phyloP scores from a whole-genome alignment of 73 alveolate species.

The Paramecium sonneborni region DNA sequence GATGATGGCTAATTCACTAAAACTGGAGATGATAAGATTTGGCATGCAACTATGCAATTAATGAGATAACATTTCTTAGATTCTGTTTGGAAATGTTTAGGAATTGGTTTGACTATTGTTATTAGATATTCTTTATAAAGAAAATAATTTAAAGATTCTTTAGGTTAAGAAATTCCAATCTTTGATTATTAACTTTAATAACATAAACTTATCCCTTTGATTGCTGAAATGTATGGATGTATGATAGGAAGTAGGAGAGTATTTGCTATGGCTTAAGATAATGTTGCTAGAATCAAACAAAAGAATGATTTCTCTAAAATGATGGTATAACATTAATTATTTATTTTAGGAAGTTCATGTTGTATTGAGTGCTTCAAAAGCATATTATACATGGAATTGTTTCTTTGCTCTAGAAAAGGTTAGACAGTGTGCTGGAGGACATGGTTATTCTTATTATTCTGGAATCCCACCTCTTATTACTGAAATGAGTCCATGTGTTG shows the following conservation, averaged over 20 bases:
- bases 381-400: constrained; percentile 67
- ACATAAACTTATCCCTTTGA: constrained; percentile 70
- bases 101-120: constrained; percentile 70
- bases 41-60: constrained; percentile 83
- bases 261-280: constrained; percentile 65
- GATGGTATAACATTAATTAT: neutral
- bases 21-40: constrained; percentile 79
- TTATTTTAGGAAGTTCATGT: constrained; percentile 71
- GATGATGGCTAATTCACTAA: constrained; percentile 77
- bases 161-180: constrained; percentile 71
- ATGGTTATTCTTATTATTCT: constrained; percentile 79
- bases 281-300: constrained; percentile 70
- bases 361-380: constrained; percentile 78
- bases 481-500: constrained; percentile 65
- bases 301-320: constrained; percentile 73
- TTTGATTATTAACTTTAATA: constrained; percentile 82
- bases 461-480: constrained; percentile 71
- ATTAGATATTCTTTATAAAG: constrained; percentile 82
- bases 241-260: constrained; percentile 70
- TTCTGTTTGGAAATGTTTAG: constrained; percentile 61
- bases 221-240: constrained; percentile 74
- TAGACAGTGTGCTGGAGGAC: constrained; percentile 90
- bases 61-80: constrained; percentile 72
- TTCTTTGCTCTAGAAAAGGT: constrained; percentile 73
- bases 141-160: constrained; percentile 74